Base-by-base conservation (phyloP, 805 yeast species). In the Candida palmyrensis region DNA sequence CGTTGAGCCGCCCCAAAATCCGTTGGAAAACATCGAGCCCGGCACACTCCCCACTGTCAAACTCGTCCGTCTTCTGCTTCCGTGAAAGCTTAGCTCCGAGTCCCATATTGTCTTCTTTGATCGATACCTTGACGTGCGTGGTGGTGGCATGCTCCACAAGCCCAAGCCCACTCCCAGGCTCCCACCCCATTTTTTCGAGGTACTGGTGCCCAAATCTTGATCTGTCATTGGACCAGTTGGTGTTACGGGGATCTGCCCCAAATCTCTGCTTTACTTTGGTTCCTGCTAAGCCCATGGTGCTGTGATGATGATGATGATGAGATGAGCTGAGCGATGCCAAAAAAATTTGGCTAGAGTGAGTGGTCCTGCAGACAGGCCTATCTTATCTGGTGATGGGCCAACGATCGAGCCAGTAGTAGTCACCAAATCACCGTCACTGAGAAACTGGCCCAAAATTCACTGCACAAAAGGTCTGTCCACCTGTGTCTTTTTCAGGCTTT, bases 21-120 rank as follows among this genome's bases (percentile, higher is more conserved):
- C 94, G 72, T 62, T 90, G 98, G 53, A 92, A 90, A 3, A 82
- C 95, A 55, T 92, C 97, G 26, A 90, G 68, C 3, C 97, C 96
- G 8, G 88, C 83, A 44, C 90, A 79, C 43, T 86, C 95, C 37
- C 86, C 95, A 42, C 77, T 73, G 45, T 81, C 87, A 46, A 80
- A 77, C 42, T 76, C 85, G 44, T 81, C 92, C 27, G 65, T 72
- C 44, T 75, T 73, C 26, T 66, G 68, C 35, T 71, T 70, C 46
- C 71, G 69, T 9, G 77, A 75, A 27, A 81, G 62, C 43, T 75
- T 78, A n/a, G 94, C 84, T n/a, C 98, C 98, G 6, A 90, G 66
- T 0, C 98, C 98, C 3, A 76, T 57, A 32, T 73, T 85, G 46
- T 90, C 96, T 26, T 82, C 86, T 55, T 89, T 90, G 10, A 87